Percentiles rank a stretch among this genome's conserved stretches.
phyloP scores from a whole-genome alignment of 306 rosid species.

The Castanospermum australe region DNA sequence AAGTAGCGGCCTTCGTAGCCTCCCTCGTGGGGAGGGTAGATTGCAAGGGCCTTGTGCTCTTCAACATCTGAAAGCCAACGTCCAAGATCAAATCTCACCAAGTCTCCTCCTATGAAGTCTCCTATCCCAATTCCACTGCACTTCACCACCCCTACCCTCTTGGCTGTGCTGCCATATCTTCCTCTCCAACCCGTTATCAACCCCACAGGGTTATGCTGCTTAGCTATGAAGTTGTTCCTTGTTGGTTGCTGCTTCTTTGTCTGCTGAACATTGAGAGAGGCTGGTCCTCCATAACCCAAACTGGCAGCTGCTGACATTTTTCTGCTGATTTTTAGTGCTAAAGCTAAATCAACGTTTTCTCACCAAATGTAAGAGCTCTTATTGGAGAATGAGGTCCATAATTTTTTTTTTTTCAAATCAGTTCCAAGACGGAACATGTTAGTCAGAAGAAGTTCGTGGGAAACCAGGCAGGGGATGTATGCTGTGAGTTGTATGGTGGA shows the following conservation, averaged over 20 bases:
- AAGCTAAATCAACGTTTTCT: not conserved
- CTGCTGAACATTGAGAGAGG: constrained; percentile 24
- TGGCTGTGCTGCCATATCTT: constrained; percentile 24
- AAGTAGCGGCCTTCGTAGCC: constrained; percentile 95
- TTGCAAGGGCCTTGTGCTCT: constrained; percentile 89
- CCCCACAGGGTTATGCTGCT: not conserved
- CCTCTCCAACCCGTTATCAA: constrained; percentile 21
- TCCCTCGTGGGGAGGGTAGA: constrained; percentile 93
- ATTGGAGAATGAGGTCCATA: constrained; percentile 10
- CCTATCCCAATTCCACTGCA: constrained; percentile 63
- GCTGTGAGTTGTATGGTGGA: constrained; percentile 60
- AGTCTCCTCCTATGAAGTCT: constrained; percentile 91
- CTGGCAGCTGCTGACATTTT: constrained; percentile 58
- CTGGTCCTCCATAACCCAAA: constrained; percentile 47
- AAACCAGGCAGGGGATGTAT: not conserved
- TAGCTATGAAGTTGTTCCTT: constrained; percentile 1
- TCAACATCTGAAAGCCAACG: constrained; percentile 88
- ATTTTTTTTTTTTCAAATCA: not conserved
- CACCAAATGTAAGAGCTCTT: constrained; percentile 10
- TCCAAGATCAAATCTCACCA: constrained; percentile 68
- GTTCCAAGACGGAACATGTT: not conserved
- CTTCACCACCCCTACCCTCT: constrained; percentile 42
- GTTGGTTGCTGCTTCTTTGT: constrained; percentile 18
- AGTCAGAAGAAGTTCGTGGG: not conserved
- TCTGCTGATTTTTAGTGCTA: not conserved